Conservation (phyloP, 148 eudicot genomes). For the Amaranthus cruentus region DNA sequence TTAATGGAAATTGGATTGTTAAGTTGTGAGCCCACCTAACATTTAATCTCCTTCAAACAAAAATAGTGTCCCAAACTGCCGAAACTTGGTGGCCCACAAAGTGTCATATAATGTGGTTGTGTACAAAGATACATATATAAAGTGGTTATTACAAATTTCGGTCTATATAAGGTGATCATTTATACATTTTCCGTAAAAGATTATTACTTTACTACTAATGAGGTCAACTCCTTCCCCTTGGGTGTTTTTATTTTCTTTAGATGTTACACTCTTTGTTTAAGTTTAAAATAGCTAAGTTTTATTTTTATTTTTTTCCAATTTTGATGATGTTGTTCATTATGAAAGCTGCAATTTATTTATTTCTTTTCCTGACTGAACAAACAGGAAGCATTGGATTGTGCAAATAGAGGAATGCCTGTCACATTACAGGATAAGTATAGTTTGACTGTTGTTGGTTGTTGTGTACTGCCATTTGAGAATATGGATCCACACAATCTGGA, state of each 20-base stretch:
- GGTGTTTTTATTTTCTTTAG: not conserved
- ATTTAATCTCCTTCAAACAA: not conserved
- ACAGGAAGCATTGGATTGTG: slow-evolving; percentile 51
- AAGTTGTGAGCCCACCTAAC: not conserved
- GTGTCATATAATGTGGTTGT: not conserved
- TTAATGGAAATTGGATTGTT: too few species aligned
- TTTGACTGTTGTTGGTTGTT: slow-evolving; percentile 62
- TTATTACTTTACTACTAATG: not conserved
- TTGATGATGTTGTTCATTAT: not conserved
- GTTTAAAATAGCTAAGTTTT: too few species aligned
- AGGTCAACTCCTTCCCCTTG: not conserved
- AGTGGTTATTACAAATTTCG: too few species aligned
- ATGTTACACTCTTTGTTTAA: not conserved
- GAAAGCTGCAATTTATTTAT: slow-evolving; percentile 4
- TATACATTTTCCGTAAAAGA: too few species aligned
- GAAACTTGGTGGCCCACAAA: too few species aligned
- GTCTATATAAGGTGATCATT: too few species aligned
- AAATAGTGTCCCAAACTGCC: not conserved
- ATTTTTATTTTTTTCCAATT: not conserved
- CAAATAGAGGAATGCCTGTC: slow-evolving; percentile 53
- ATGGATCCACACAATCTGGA: slow-evolving; percentile 19
- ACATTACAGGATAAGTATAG: slow-evolving; percentile 56
- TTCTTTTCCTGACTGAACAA: not conserved
- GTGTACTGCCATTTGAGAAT: slow-evolving; percentile 28
- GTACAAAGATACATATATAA: not conserved